These are phyloP conservation scores for Daucus carota DNA, from an alignment of 129 eudicot species.

Conservation along the genomic window DNA sequence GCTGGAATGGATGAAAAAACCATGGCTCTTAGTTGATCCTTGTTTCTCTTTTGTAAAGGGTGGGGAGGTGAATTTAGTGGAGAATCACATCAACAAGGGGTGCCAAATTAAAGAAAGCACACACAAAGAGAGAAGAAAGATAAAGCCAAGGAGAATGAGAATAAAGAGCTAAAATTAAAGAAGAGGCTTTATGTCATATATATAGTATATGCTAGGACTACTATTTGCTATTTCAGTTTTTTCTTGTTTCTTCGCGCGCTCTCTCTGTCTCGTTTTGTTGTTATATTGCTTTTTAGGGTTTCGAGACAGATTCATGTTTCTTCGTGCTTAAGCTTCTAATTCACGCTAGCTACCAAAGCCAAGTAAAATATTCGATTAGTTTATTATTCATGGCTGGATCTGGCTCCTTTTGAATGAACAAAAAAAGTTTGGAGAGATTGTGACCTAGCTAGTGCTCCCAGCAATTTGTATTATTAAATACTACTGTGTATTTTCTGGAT, in stretches of 20 bases:
- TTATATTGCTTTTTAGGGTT: conserved; percentile 42
- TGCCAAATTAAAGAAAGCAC: conserved; percentile 22
- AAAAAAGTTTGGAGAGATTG: conserved; percentile 15
- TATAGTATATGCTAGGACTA: background rate
- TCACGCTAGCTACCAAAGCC: conserved; percentile 18
- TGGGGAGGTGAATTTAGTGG: conserved; percentile 35
- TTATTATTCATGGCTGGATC: background rate
- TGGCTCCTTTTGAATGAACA: conserved; percentile 21
- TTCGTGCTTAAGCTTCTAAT: conserved; percentile 53
- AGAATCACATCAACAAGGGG: conserved; percentile 73
- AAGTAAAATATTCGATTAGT: conserved; percentile 12
- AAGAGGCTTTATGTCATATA: conserved; percentile 47
- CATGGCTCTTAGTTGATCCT: conserved; percentile 12
- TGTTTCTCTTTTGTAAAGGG: conserved; percentile 15
- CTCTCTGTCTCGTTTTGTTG: conserved; percentile 34
- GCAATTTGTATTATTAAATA: background rate
- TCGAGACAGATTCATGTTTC: conserved; percentile 27
- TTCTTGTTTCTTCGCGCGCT: conserved; percentile 25
- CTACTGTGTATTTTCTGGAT: background rate
- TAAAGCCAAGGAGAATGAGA: conserved; percentile 38
- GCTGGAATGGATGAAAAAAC: conserved; percentile 20
- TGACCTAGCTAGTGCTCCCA: conserved; percentile 3
- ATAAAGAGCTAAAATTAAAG: conserved; percentile 56
- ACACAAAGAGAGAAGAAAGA: conserved; percentile 25
- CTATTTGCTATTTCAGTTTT: background rate